Evolutionary conservation across 352 stramenopile genomes (phyloP).

Genomic region (Phytophthora capsici): DNA sequence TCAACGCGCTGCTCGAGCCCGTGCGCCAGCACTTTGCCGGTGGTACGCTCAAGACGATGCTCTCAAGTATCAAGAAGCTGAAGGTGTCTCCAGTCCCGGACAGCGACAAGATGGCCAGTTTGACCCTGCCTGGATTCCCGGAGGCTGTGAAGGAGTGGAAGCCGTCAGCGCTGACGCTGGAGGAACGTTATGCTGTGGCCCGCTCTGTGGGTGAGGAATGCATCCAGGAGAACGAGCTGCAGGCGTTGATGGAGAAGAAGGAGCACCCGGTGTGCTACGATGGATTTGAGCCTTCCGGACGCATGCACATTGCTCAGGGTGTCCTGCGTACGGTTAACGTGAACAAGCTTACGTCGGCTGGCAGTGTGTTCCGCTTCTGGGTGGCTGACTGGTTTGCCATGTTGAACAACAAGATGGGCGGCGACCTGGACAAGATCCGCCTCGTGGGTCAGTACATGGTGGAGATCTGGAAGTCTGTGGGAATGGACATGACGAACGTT

Average conservation of each 20-base stretch:
- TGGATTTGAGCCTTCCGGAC: constrained; percentile 98
- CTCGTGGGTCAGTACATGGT: constrained; percentile 97
- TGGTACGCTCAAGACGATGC: constrained; percentile 95
- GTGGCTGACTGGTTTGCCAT: constrained; percentile 99
- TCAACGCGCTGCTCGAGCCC: constrained; percentile 96
- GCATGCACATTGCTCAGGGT: constrained; percentile 99
- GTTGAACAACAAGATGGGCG: constrained; percentile 99
- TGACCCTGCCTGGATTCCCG: constrained; percentile 66
- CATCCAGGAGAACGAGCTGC: constrained; percentile 92
- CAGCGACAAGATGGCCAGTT: constrained; percentile 75
- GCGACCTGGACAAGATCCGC: constrained; percentile 97
- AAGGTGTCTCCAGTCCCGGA: constrained; percentile 72
- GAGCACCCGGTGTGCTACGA: constrained; percentile 95
- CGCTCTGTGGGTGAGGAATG: constrained; percentile 93
- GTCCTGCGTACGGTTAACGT: constrained; percentile 98
- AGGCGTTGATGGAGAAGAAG: constrained; percentile 89
- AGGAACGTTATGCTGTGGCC: constrained; percentile 82
- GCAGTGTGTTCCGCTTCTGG: constrained; percentile 99
- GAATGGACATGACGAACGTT: constrained; percentile 99
- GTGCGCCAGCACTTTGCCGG: constrained; percentile 96
- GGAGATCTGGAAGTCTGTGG: constrained; percentile 99
- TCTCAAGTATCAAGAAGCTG: constrained; percentile 93
- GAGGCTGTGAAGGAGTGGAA: constrained; percentile 76
- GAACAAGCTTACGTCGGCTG: constrained; percentile 91
- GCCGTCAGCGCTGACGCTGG: constrained; percentile 74